Evolutionary conservation across 371 early-diverging fungal species (phyloP), one percentile per base, ranked within the genome.

Genomic region (Zopfochytrium polystomum): DNA sequence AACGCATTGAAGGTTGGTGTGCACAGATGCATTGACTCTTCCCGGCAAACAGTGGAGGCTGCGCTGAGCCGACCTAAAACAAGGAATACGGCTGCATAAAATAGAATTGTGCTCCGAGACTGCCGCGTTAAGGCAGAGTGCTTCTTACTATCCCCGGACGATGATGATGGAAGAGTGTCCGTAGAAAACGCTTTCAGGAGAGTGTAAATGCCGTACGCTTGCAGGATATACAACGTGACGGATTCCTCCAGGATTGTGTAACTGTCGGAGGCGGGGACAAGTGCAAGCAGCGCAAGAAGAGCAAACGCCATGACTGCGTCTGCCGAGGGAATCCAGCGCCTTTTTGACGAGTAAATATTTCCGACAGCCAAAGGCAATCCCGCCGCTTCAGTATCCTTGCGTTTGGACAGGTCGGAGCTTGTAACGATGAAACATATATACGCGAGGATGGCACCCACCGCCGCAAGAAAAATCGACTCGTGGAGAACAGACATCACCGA

Each of bases 211-310:
- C 84, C 80, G 59, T 83, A 81, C 0, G 85, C 77, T 64, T 85
- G 86, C n/a, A 81, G 64, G 18, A 89, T 72, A 60, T 77, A 82
- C 1, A 79, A 70, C 20, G 85, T 83, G 25, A 85, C 80, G 38
- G 80, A 73, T 65, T 95, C 93, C 75, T 96, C 95, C 79, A 81
- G 86, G 34, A 93, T 80, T 0, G 90, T 92, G 68, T 83, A 92
- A 62, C 91, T 91, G 73, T 95, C 92, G 7, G 95, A 95, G 0
- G 85, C 86, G 50, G 90, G 80, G 0, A 85, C 80, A 42, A 83
- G 68, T 18, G 80, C 76, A 58, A 88, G 87, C 18, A 85, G 58
- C 15, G 80, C 50, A 23, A 75, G 66, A 33, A 83, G 73, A 29
- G 78, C 31, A 23, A 69, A 2, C 20, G 38, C 73, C 35, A 71